These are phyloP conservation scores for Beauveria varroae DNA, from an alignment of 2,329 filamentous ascomycete genomes.

Conservation along the genomic window DNA sequence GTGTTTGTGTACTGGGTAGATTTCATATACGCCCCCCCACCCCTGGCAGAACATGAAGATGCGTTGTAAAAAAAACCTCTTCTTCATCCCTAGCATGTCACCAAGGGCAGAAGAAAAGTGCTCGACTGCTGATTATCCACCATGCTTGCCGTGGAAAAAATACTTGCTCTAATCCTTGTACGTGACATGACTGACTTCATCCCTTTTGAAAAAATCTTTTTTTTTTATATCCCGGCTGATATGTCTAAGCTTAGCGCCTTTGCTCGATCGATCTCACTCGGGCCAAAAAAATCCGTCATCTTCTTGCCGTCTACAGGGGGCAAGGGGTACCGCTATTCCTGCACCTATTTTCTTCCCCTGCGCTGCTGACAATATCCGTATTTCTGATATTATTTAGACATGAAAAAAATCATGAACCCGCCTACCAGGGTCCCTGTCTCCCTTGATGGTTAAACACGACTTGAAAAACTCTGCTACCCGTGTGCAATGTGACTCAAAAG, in stretches of 20 bases:
- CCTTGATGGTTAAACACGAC: too few species aligned
- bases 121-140: neutral
- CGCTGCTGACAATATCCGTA: too few species aligned
- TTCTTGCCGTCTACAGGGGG: neutral
- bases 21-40: too few species aligned
- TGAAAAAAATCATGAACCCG: too few species aligned
- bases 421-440: too few species aligned
- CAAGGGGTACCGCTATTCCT: neutral
- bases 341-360: neutral
- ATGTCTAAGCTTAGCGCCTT: neutral
- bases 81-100: neutral
- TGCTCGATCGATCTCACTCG: slow-evolving; percentile 2
- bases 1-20: neutral
- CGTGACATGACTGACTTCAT: neutral
- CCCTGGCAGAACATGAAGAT: too few species aligned
- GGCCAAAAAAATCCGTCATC: neutral
- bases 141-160: neutral
- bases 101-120: neutral
- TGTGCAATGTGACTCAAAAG: too few species aligned
- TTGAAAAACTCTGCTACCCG: too few species aligned
- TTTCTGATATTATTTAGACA: too few species aligned
- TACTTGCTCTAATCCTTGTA: neutral
- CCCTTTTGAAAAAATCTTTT: neutral
- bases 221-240: neutral
- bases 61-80: too few species aligned